Conservation (phyloP, 768 basidiomycete genomes). For the Cystobasidiopsis lactophilus region DNA sequence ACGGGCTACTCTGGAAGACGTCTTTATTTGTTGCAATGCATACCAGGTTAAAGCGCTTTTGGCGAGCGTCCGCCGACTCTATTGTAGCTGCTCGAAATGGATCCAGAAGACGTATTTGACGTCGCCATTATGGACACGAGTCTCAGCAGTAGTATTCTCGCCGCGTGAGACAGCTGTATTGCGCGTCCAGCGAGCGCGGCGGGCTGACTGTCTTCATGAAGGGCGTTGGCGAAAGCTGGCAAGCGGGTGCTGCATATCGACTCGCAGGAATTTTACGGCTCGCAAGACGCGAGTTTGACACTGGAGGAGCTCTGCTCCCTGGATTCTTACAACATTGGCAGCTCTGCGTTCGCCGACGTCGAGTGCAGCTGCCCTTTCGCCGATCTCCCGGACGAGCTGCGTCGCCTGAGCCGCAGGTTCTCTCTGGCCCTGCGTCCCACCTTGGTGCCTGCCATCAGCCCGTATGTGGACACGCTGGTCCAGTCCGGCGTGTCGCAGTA, state of each 20-base stretch:
- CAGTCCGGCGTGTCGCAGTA: constrained; percentile 70
- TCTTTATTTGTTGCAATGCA: too few relatives aligned
- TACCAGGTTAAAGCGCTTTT: too few relatives aligned
- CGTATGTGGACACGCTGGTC: constrained; percentile 55
- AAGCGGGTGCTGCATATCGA: constrained; percentile 74
- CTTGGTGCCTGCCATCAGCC: constrained; percentile 55
- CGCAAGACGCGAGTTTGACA: constrained; percentile 53
- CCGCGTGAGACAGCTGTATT: constrained; percentile 45
- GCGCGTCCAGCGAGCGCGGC: background rate
- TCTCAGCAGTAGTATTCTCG: constrained; percentile 60
- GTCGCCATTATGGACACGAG: constrained; percentile 29
- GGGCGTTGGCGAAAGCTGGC: constrained; percentile 69
- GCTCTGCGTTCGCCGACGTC: constrained; percentile 8
- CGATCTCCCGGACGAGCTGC: constrained; percentile 18
- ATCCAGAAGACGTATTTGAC: constrained; percentile 25
- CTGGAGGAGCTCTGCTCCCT: constrained; percentile 44
- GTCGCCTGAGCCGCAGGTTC: constrained; percentile 48
- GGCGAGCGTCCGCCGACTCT: too few relatives aligned
- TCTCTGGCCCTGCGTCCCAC: constrained; percentile 67
- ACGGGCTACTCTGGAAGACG: too few relatives aligned
- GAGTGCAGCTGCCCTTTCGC: constrained; percentile 1
- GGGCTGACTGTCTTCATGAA: too few relatives aligned
- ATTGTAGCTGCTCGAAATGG: too few relatives aligned
- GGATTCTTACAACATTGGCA: background rate
- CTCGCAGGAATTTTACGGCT: constrained; percentile 63